A percentile compares a stretch with the other conserved stretches of the same genome.
These are phyloP conservation scores for Suillus plorans DNA, from an alignment of 768 basidiomycete genomes.

Conservation along the genomic window DNA sequence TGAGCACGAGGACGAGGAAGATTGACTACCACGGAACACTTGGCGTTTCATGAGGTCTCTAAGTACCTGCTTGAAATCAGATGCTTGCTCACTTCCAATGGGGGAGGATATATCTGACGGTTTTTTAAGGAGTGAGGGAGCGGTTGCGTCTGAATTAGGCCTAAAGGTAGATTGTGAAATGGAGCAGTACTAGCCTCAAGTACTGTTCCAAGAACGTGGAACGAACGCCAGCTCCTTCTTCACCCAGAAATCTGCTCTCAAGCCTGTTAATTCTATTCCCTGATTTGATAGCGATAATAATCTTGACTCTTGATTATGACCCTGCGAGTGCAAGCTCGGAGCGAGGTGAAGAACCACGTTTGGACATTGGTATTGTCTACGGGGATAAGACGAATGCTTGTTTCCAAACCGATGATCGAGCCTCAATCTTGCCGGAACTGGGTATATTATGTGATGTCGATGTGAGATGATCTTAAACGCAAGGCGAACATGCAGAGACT, in stretches of 20 bases:
- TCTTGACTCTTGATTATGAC: background rate
- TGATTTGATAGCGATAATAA: background rate
- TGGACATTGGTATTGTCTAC: background rate
- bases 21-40: conserved; percentile 39
- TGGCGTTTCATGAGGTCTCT: conserved; percentile 20
- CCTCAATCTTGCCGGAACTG: background rate
- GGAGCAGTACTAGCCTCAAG: background rate
- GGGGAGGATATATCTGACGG: background rate
- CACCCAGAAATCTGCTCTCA: background rate
- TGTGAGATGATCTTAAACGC: background rate
- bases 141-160: background rate
- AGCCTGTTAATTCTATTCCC: background rate
- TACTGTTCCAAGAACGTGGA: background rate
- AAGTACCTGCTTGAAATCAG: conserved; percentile 29
- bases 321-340: background rate
- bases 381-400: background rate
- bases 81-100: conserved; percentile 6
- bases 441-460: background rate
- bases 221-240: background rate
- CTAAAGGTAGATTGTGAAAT: background rate
- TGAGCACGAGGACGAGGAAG: conserved; percentile 52
- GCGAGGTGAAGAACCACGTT: background rate
- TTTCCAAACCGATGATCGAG: background rate
- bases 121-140: background rate
- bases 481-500: background rate